Base-by-base conservation (phyloP, 805 yeast genomes). In the Danielozyma ontarioensis region DNA sequence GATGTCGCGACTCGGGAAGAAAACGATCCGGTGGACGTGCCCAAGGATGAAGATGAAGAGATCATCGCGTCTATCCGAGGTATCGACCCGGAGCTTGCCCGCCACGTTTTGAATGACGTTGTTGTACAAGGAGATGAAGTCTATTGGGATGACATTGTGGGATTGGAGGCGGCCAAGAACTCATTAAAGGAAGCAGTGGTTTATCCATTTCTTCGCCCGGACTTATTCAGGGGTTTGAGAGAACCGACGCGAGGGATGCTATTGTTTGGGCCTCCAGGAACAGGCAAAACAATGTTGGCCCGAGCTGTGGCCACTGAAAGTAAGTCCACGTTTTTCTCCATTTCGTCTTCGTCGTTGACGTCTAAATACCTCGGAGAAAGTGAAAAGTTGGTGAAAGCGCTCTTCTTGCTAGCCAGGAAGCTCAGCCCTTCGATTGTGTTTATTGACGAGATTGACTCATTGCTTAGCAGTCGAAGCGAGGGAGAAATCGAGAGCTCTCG, bases 181-280 rank as follows among this genome's bases (percentile, higher is more conserved):
- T 83, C 96, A 2, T 64, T 90, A 34, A 90, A 88, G 54, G 98
- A 90, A 55, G 85, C 97, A 0, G 96, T 93, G 3, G 97, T 90
- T 11, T 90, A 89, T 55, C 98, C 98, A 16, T 89, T 90, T 51
- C 60, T 93, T 43, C 71, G 97, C 32, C 98, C 97, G 0, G 97
- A 90, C 59, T 67, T 90, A 36, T 93, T 90, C 54, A 74, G 77
- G 38, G 97, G 97, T 0, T 63, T 90, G 33, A 70, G 97, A 45
- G 97, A 89, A 60, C 97, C 97, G 0, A 89, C 95, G 0, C 65
- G 95, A 37, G 97, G 97, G n/a, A 87, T 93, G 95, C 68, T 90
- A 14, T 61, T 90, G 27, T 90, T 88, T 64, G 98, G 98, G 0
- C 97, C 98, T 2, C 97, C 97, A 0, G 98, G 98, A n/a, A 90